These are phyloP conservation scores for Geotrichum histeridarum DNA, from an alignment of 1,139 yeast species.

Conservation along the genomic window DNA sequence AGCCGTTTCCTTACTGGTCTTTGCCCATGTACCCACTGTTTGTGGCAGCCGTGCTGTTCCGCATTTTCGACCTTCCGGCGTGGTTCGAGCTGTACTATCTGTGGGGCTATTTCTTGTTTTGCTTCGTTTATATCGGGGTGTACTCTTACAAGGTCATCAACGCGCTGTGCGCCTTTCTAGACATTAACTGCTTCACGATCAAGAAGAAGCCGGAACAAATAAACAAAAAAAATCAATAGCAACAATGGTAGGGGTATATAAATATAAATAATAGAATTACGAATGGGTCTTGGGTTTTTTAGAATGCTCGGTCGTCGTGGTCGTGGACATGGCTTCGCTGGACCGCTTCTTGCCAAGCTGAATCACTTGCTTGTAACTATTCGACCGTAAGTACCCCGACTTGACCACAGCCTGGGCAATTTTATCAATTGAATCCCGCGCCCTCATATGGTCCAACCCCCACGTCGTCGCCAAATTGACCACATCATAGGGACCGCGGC, in stretches of 20 bases:
- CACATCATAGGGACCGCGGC: slow-evolving; percentile 65
- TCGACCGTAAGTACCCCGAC: slow-evolving; percentile 65
- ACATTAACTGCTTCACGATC: slow-evolving; percentile 39
- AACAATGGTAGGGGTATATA: not conserved
- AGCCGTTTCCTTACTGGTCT: slow-evolving; percentile 52
- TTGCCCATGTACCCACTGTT: slow-evolving; percentile 37
- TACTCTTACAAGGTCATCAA: slow-evolving; percentile 38
- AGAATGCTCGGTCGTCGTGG: not conserved
- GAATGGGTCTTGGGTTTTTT: not conserved
- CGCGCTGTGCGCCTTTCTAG: slow-evolving; percentile 37
- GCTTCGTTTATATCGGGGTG: slow-evolving; percentile 33
- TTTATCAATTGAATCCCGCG: slow-evolving; percentile 55
- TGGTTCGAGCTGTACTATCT: slow-evolving; percentile 35
- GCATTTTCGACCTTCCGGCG: slow-evolving; percentile 18
- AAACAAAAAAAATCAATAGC: not conserved
- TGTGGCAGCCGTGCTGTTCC: slow-evolving; percentile 36
- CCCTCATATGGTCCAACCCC: slow-evolving; percentile 62
- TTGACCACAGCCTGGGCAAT: slow-evolving; percentile 60
- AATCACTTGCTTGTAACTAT: slow-evolving; percentile 46
- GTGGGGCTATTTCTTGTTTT: slow-evolving; percentile 32
- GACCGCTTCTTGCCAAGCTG: slow-evolving; percentile 4
- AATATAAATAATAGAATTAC: not conserved
- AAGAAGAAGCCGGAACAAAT: slow-evolving; percentile 15
- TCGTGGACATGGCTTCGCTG: not conserved
- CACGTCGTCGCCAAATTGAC: slow-evolving; percentile 59